Base-by-base conservation (phyloP, 2,329 filamentous ascomycete genomes). In the Penicillium sp. region DNA sequence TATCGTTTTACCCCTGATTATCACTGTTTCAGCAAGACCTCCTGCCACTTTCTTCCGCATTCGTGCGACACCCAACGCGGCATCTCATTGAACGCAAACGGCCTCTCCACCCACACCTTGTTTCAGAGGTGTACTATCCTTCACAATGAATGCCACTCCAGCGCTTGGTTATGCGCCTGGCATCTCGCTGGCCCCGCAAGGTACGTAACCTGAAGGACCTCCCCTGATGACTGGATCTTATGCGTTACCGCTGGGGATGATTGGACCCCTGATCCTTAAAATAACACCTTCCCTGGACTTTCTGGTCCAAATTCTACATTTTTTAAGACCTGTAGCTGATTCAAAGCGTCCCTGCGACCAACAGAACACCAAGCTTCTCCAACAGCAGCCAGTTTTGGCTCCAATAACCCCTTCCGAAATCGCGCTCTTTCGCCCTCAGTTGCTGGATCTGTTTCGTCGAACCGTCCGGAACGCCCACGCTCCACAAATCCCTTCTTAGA, bases 401-500 rank as follows among this genome's bases (percentile, higher is more conserved):
- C 79, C 39, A 81, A 81, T 60, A 81, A 81, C 57, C 79, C 79
- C 13, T 81, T 81, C 58, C 73, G 79, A 64, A 81, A 79, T 60
- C 77, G 76, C 55, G 72, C 77, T 19, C 60, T 76, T 41, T 78
- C 77, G 34, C 75, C 75, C 16, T 62, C 73, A 5, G 66, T 64
- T 47, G 64, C 16, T 38, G 53, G 53, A 39, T 51, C 66, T 45
- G 69, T 72, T 52, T 68, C 67, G 50, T 65, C 65, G 46, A 70
- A 55, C 31, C 70, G 65, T 41, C 72, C 76, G 54, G 72, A 78
- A 60, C 79, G 81, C 61, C 82, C 81, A 45, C 74, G 78, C 55
- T 85, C 84, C 51, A 84, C 81, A 45, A 88, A 88, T 65, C 85
- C 85, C 27, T 88, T 88, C 67, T 74, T 87, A 52, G 83, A 82